Evolutionary conservation across 495 filamentous ascomycete species (phyloP), one percentile per base, ranked within the genome.

Genomic region (Cladorrhinum samala): DNA sequence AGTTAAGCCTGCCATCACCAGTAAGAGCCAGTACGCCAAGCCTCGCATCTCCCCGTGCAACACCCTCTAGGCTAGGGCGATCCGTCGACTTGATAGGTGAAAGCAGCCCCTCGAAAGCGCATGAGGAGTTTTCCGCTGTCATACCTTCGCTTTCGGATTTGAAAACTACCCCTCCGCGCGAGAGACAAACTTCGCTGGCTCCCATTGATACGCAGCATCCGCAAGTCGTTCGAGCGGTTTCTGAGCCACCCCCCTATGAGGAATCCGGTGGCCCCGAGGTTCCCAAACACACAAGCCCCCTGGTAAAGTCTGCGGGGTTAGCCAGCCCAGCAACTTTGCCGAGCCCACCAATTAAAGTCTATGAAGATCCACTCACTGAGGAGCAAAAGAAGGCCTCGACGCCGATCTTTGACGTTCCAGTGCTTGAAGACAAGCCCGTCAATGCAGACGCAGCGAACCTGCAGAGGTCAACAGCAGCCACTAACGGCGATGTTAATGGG

Each of bases 291-390:
- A 14, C 51, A 38, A 41, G 49, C 16, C 33, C 37, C 20, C 56
- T 54, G 17, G 30, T 25, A 9, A 45, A 9, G 8, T 21, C 51
- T 24, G 49, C 54, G 3, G 63, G 64, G 33, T 40, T 50, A 18
- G 49, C 61, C 17, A 47, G 65, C 16, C 45, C 63, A 14, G 30
- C 50, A 9, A 51, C 54, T 17, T 76, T 68, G 8, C 66, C 74
- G 13, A 54, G 67, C 16, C 70, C 69, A 45, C 55, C 69, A 2
- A 59, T 81, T 9, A 78, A 76, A 53, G 78, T 82, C 3, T 82
- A 81, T 52, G 82, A 86, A 58, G 82, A 83, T 47, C 83, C 79
- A 3, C 77, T 83, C 42, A 76, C 70, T 1, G 74, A 72, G 36
- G 74, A 77, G 40, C 19, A 54, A 17, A 61, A 75, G 51, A 54